Percentiles rank a stretch among this genome's conserved stretches.
phyloP scores from a whole-genome alignment of 257 asterid species.

The Prunella vulgaris region DNA sequence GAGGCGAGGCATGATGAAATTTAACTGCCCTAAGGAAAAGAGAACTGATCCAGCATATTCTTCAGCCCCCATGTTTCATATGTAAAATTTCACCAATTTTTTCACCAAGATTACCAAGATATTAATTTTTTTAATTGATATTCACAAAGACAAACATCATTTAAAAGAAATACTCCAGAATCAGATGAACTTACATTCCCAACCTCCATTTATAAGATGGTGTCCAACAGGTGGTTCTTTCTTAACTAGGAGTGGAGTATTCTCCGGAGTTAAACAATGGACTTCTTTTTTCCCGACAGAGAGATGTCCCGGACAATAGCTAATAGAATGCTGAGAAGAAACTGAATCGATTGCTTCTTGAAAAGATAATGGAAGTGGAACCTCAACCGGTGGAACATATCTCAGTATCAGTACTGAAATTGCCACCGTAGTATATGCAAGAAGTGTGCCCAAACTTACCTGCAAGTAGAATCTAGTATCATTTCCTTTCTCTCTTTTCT shows the following conservation, averaged over 20 bases:
- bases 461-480: constrained; percentile 32
- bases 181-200: constrained; percentile 45
- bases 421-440: constrained; percentile 89
- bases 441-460: constrained; percentile 99
- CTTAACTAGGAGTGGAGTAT: constrained; percentile 43
- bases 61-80: background rate
- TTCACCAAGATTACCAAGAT: background rate
- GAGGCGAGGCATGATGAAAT: background rate
- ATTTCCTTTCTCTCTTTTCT: background rate
- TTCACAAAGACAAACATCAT: background rate
- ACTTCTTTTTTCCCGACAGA: constrained; percentile 33
- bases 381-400: constrained; percentile 88
- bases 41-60: background rate
- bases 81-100: background rate
- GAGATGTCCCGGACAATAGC: constrained; percentile 28
- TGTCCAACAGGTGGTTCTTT: constrained; percentile 37
- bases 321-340: constrained; percentile 36
- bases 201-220: constrained; percentile 39
- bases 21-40: background rate
- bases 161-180: background rate
- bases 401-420: constrained; percentile 84
- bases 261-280: constrained; percentile 26
- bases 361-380: constrained; percentile 76
- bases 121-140: too few relatives aligned
- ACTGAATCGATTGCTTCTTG: constrained; percentile 86